Evolutionary conservation across 108 stramenopile species (phyloP).

Genomic region (Schizochytrium sp.): DNA sequence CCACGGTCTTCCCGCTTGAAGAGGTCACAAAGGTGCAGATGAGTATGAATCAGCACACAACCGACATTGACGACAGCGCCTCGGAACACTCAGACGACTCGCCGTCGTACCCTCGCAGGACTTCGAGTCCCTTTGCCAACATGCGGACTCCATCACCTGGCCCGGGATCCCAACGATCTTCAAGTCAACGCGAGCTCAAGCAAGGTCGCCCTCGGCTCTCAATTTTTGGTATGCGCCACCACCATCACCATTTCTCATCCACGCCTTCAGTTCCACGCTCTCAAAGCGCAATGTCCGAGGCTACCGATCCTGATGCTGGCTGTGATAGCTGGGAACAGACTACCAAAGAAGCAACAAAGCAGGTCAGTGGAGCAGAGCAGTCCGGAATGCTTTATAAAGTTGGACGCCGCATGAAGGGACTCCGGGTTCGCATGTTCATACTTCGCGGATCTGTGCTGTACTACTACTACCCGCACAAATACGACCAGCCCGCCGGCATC

Average conservation of each 20-base stretch:
- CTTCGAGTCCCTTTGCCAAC: slow-evolving; percentile 33
- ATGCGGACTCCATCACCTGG: background rate
- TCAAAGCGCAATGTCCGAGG: background rate
- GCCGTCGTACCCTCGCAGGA: background rate
- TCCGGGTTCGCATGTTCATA: slow-evolving; percentile 70
- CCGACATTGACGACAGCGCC: slow-evolving; percentile 12
- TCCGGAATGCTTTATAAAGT: slow-evolving; percentile 72
- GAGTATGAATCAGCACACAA: background rate
- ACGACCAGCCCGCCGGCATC: slow-evolving; percentile 69
- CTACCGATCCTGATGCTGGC: background rate
- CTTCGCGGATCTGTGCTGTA: slow-evolving; percentile 71
- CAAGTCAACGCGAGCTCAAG: background rate
- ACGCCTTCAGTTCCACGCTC: background rate
- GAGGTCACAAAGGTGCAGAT: slow-evolving; percentile 26
- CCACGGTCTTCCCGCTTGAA: slow-evolving; percentile 46
- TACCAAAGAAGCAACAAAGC: background rate
- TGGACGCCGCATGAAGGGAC: slow-evolving; percentile 64
- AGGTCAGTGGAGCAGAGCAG: slow-evolving; percentile 57
- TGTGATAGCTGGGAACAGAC: slow-evolving; percentile 18
- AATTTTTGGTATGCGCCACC: background rate
- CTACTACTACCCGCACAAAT: slow-evolving; percentile 72
- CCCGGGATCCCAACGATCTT: background rate
- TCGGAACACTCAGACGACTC: background rate
- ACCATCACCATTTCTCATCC: slow-evolving; percentile 19
- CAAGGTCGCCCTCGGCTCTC: background rate